Percentiles rank a stretch among this genome's conserved stretches.
Conservation (phyloP, 225 moss, liverwort and hornwort genomes). For the Sphagnum contortum region DNA sequence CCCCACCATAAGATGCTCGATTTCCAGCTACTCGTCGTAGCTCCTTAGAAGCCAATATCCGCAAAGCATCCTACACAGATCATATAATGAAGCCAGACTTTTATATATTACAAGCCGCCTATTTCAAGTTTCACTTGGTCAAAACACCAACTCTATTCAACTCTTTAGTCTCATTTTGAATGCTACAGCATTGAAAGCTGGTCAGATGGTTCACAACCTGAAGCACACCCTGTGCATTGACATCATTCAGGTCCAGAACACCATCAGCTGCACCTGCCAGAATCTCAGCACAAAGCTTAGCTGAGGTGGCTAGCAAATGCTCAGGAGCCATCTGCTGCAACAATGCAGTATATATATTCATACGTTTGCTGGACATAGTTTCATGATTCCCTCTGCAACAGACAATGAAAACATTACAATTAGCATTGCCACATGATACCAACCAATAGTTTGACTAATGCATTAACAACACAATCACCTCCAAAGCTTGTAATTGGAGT, state of each 20-base stretch:
- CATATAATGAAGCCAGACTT: too few relatives aligned
- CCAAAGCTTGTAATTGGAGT: too few relatives aligned
- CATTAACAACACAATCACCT: too few relatives aligned
- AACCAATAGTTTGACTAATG: too few relatives aligned
- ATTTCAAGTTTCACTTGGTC: too few relatives aligned
- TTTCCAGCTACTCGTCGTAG: constrained; percentile 18
- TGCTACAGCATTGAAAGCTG: background rate
- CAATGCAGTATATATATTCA: constrained; percentile 36
- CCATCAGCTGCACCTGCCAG: constrained; percentile 50
- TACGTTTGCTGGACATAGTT: constrained; percentile 24
- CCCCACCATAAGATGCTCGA: constrained; percentile 13
- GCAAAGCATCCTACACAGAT: constrained; percentile 33
- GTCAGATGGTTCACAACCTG: constrained; percentile 17
- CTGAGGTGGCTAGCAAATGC: constrained; percentile 44
- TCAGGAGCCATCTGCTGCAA: constrained; percentile 55
- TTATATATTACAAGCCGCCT: too few relatives aligned
- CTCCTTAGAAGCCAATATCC: constrained; percentile 44
- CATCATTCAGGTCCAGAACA: constrained; percentile 36
- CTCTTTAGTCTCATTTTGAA: too few relatives aligned
- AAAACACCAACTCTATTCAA: too few relatives aligned
- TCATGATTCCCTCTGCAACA: constrained; percentile 30
- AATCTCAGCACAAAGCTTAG: constrained; percentile 45
- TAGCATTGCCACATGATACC: background rate
- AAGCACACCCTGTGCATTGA: constrained; percentile 32
- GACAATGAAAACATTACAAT: background rate